These are phyloP conservation scores for Pontederia crassipes DNA, from an alignment of 176 grass and related monocot genomes.

Conservation along the genomic window DNA sequence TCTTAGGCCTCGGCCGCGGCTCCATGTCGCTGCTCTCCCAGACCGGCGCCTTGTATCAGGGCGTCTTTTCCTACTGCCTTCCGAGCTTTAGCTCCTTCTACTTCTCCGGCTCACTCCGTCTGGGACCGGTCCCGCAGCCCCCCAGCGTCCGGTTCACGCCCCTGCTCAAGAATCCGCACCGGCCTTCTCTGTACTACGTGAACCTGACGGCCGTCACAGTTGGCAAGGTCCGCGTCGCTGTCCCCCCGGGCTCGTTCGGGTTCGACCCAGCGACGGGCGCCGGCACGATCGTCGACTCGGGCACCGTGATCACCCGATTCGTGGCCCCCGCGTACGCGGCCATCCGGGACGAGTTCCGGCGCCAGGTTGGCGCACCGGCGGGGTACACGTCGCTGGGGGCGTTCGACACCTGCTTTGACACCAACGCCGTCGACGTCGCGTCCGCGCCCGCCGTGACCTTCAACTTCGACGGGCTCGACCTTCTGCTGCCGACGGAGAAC, in stretches of 20 bases:
- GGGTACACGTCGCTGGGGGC: constrained; percentile 51
- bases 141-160: constrained; percentile 64
- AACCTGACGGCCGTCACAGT: constrained; percentile 76
- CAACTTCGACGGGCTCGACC: constrained; percentile 48
- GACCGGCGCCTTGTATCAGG: constrained; percentile 51
- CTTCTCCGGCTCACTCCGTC: constrained; percentile 80
- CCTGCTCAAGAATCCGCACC: constrained; percentile 53
- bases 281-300: constrained; percentile 66
- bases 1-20: constrained; percentile 73
- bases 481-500: constrained; percentile 70
- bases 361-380: constrained; percentile 23
- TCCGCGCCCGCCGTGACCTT: constrained; percentile 46
- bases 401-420: constrained; percentile 51
- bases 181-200: constrained; percentile 89
- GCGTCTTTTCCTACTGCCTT: constrained; percentile 83
- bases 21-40: constrained; percentile 73
- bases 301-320: constrained; percentile 75
- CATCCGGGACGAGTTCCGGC: constrained; percentile 64
- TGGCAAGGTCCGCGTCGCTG: constrained; percentile 34
- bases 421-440: constrained; percentile 40
- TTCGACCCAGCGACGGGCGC: constrained; percentile 68
- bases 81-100: constrained; percentile 73
- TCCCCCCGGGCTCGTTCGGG: constrained; percentile 45
- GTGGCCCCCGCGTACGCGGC: constrained; percentile 60
- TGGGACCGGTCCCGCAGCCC: constrained; percentile 60